These are phyloP conservation scores for Avena insularis DNA, from an alignment of 176 grass and related monocot species.

Conservation along the genomic window DNA sequence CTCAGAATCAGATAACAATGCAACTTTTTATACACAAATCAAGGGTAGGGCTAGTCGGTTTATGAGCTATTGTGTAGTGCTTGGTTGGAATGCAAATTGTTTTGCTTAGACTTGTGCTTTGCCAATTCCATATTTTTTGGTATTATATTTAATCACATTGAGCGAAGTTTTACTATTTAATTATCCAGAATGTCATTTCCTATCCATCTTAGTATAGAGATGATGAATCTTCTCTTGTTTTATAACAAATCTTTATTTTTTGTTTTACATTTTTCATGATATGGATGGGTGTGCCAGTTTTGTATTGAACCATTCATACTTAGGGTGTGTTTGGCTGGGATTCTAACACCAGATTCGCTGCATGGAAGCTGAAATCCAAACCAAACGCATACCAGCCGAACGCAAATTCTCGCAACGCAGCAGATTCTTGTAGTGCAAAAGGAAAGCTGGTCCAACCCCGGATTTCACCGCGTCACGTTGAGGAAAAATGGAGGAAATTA, in stretches of 20 bases:
- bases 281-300: background rate
- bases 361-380: no score
- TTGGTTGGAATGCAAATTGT: background rate
- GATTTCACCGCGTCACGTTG: no score
- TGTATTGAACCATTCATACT: background rate
- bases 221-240: background rate
- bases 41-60: background rate
- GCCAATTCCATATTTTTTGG: background rate
- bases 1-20: background rate
- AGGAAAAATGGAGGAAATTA: no score
- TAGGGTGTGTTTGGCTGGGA: no score
- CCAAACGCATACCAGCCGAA: no score
- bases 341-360: no score
- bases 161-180: slow-evolving; percentile 12
- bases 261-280: background rate
- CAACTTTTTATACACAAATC: background rate
- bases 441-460: no score
- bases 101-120: background rate
- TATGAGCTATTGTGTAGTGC: background rate
- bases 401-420: no score
- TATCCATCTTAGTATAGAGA: background rate
- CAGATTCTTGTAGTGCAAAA: no score
- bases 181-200: background rate
- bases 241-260: slow-evolving; percentile 4
- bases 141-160: background rate